Evolutionary conservation across 257 asterid genomes (phyloP), one percentile per base, ranked within the genome.

Genomic region (Solanum phureja): DNA sequence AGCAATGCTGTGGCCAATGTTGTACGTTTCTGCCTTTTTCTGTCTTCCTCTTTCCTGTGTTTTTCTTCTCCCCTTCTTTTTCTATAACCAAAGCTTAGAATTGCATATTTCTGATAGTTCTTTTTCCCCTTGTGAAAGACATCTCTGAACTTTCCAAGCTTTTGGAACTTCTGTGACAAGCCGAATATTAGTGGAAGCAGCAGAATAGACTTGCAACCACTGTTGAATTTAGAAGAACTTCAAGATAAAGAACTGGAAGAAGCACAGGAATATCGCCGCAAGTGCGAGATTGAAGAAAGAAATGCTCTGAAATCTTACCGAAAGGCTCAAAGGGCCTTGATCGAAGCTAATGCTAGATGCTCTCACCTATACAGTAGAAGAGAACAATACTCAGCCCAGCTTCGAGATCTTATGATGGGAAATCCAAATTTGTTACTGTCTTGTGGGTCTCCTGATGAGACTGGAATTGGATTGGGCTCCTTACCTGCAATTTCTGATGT

Each of bases 181-280:
- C 86, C 21, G 44, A 91, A 82, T 90, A 84, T 89, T 79, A 69
- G 35, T 68, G 89, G 84, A 29, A 88, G 71, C 88, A 37, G 68
- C 84, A 82, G 83, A 74, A 46, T 83, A 83, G 90, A 91, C 79
- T 76, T 87, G 34, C 88, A 72, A 69, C 87, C 93, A 44, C 40
- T 91, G 87, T 88, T 92, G 88, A 88, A 91, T 73, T 86, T 88
- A 40, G 94, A 92, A 88, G 94, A 87, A 83, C 77, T 88, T 69
- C 91, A 88, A 58, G 94, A 92, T 88, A 92, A 92, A 88, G 92
- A 92, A 77, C 89, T 92, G 86, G 93, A 91, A 84, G 94, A 88
- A 58, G 92, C 93, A 29, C 94, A 91, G 85, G 92, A 91, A 86
- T 92, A 89, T 86, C 92, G 94, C 34, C 92, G 83, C 77, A 87